phyloP scores from a whole-genome alignment of 1,284 basidiomycete genomes.

The Schizophyllum commune region DNA sequence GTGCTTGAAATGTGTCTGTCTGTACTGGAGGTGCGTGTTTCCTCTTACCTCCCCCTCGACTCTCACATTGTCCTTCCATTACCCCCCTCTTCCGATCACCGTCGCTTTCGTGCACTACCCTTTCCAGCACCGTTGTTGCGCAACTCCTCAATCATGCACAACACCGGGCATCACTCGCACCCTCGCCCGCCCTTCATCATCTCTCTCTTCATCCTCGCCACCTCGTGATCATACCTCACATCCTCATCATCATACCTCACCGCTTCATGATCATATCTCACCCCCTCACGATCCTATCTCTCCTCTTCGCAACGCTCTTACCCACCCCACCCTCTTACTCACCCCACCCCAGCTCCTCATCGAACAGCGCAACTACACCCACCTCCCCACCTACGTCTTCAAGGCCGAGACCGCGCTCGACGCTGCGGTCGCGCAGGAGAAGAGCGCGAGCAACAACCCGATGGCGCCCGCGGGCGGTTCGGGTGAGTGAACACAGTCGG shows the following conservation, averaged over 20 bases:
- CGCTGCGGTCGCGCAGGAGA: constrained; percentile 31
- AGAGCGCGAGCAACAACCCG: constrained; percentile 3
- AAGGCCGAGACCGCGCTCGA: constrained; percentile 87
- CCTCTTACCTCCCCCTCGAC: not conserved
- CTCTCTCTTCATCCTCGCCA: not conserved
- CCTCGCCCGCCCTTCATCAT: too few species aligned
- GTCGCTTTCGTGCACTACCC: too few species aligned
- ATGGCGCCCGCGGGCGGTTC: constrained; percentile 1
- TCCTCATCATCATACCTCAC: too few species aligned
- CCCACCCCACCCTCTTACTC: not conserved
- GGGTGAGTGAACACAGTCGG: too few species aligned
- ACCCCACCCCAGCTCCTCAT: constrained; percentile 53
- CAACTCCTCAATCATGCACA: too few species aligned
- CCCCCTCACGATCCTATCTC: too few species aligned
- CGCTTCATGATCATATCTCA: not conserved
- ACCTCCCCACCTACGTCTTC: constrained; percentile 81
- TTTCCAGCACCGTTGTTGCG: too few species aligned
- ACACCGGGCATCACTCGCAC: too few species aligned
- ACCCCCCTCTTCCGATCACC: not conserved
- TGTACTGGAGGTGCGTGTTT: constrained; percentile 56
- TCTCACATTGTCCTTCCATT: not conserved
- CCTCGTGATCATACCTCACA: not conserved
- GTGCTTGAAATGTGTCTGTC: constrained; percentile 82
- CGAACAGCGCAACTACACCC: constrained; percentile 76
- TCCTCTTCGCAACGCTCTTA: too few species aligned